Conservation (phyloP, 176 grass and related monocot genomes). For the Chloris gayana region DNA sequence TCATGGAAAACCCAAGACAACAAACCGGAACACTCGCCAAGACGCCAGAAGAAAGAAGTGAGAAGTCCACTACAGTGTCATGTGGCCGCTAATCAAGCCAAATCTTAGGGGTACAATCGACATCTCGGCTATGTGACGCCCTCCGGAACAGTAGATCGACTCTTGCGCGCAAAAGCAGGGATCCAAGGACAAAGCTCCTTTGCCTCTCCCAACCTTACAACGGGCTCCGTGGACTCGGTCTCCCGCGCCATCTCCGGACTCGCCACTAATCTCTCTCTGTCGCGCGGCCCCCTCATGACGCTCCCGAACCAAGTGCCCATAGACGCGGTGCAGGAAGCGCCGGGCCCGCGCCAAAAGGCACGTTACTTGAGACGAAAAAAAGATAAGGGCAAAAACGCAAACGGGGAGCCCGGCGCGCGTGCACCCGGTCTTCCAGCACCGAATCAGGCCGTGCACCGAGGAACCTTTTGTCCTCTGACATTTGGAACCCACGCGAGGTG, state of each 20-base stretch:
- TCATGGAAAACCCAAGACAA: too few relatives aligned
- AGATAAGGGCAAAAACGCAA: not conserved
- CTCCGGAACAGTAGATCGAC: not conserved
- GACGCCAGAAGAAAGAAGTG: too few relatives aligned
- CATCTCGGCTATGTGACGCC: not conserved
- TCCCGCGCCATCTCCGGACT: not conserved
- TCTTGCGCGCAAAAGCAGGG: not conserved
- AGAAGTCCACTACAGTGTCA: slow-evolving; percentile 4
- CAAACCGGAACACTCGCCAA: too few relatives aligned
- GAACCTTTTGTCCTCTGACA: accelerated
- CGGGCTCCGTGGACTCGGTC: not conserved
- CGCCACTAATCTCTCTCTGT: slow-evolving; percentile 23
- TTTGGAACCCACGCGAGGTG: not conserved
- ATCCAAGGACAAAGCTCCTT: not conserved
- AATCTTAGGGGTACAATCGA: not conserved
- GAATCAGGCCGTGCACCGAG: too few relatives aligned
- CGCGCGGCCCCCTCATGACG: slow-evolving; percentile 7
- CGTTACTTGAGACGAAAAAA: slow-evolving; percentile 11
- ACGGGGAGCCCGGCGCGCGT: not conserved
- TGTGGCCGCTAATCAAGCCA: not conserved
- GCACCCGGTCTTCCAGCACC: not conserved
- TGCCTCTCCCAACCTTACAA: slow-evolving; percentile 9
- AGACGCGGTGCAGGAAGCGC: slow-evolving; percentile 30
- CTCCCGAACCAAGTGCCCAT: not conserved
- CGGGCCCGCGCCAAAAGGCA: slow-evolving; percentile 6